Conservation (phyloP, 2,329 filamentous ascomycete genomes). For the Drechslerella dactyloides region DNA sequence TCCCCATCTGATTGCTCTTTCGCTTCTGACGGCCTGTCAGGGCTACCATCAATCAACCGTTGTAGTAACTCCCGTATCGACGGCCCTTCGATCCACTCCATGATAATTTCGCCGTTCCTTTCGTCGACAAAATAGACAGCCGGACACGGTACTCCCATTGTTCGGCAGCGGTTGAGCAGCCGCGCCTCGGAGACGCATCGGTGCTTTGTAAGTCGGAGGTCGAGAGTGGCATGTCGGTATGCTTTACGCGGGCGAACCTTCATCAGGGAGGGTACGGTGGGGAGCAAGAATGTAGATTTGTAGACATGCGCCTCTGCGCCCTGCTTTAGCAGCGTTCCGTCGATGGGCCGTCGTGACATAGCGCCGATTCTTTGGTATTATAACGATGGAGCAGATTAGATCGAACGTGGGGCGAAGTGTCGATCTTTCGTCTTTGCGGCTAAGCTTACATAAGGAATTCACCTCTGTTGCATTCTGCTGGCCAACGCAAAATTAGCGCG, state of each 20-base stretch:
- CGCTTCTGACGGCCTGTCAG: slow-evolving; percentile 34
- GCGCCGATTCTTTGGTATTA: neutral
- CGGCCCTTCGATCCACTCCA: slow-evolving; percentile 81
- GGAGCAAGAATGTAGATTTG: slow-evolving; percentile 77
- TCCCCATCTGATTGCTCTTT: slow-evolving; percentile 56
- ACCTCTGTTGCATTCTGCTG: no score
- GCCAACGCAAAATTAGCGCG: no score
- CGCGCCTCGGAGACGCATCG: slow-evolving; percentile 88
- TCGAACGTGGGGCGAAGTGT: neutral
- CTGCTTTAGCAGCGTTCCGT: slow-evolving; percentile 79
- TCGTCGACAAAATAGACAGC: slow-evolving; percentile 75
- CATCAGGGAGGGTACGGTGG: slow-evolving; percentile 73
- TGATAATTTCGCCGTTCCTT: slow-evolving; percentile 73
- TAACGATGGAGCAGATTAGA: neutral
- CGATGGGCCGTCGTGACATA: slow-evolving; percentile 57
- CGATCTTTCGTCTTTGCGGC: no score
- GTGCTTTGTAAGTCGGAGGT: slow-evolving; percentile 82
- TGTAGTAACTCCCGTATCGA: slow-evolving; percentile 75
- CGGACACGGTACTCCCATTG: slow-evolving; percentile 81
- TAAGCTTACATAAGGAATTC: no score
- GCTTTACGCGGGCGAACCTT: slow-evolving; percentile 91
- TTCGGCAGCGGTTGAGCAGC: slow-evolving; percentile 77
- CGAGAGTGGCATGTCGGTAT: slow-evolving; percentile 88
- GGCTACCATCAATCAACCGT: slow-evolving; percentile 65
- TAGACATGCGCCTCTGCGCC: slow-evolving; percentile 96